These are phyloP conservation scores for Phytophthora colocasiae DNA, from an alignment of 352 stramenopile genomes.

Conservation along the genomic window DNA sequence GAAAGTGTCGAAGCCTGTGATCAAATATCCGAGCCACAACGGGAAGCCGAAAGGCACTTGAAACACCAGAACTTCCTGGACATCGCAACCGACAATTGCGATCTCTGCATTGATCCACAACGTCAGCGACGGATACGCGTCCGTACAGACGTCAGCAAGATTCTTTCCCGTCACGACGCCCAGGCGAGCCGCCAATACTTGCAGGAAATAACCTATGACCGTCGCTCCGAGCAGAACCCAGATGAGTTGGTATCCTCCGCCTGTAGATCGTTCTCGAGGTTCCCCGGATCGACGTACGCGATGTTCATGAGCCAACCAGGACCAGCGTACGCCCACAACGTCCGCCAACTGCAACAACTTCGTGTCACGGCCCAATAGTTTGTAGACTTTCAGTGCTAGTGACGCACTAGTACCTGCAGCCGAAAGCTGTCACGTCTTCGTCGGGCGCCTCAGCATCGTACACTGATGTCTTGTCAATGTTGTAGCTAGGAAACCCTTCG, in stretches of 20 bases:
- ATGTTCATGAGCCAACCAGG: neutral
- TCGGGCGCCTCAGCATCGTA: neutral
- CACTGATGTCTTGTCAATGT: neutral
- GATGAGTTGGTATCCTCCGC: conserved; percentile 1
- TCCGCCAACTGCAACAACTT: neutral
- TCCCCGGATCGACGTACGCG: neutral
- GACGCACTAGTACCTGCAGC: neutral
- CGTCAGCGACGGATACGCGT: conserved; percentile 78
- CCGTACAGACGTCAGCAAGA: conserved; percentile 87
- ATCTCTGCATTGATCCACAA: conserved; percentile 94
- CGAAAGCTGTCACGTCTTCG: neutral
- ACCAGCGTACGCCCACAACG: neutral
- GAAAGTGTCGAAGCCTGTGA: conserved; percentile 91
- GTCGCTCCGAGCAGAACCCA: conserved; percentile 1
- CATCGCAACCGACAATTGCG: conserved; percentile 91
- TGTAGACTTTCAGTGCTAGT: neutral
- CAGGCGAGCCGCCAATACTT: conserved; percentile 91
- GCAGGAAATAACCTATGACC: conserved; percentile 25
- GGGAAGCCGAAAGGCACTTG: conserved; percentile 90
- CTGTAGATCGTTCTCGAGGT: conserved; percentile 2
- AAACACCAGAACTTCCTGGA: conserved; percentile 93
- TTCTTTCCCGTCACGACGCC: conserved; percentile 93
- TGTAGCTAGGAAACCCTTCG: neutral
- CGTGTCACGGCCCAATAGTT: neutral
- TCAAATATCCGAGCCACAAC: conserved; percentile 90